Percentiles rank a stretch among this genome's conserved stretches.
phyloP scores from a whole-genome alignment of 768 basidiomycete genomes.

The Daedaleopsis nitida region DNA sequence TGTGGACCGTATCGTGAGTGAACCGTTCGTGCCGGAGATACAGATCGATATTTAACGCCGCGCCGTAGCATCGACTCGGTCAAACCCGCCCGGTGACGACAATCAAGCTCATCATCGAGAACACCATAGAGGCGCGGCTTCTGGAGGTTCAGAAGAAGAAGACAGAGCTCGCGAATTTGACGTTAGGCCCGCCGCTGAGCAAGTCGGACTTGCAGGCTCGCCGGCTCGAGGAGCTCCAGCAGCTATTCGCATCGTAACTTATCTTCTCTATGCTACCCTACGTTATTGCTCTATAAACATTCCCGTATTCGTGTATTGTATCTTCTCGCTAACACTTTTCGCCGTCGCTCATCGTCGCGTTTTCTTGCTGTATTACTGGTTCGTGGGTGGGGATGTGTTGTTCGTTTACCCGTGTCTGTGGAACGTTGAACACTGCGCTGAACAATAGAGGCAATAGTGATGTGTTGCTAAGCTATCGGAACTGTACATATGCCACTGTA shows the following conservation, averaged over 20 bases:
- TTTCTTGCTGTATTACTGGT: slow-evolving; percentile 16
- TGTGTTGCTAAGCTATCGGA: background rate
- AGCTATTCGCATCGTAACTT: slow-evolving; percentile 55
- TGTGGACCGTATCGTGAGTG: slow-evolving; percentile 91
- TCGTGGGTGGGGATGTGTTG: background rate
- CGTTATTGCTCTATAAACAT: slow-evolving; percentile 15
- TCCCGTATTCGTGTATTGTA: slow-evolving; percentile 13
- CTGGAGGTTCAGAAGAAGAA: slow-evolving; percentile 95
- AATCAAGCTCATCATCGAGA: slow-evolving; percentile 90
- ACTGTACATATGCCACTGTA: background rate
- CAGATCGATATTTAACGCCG: background rate
- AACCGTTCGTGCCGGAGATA: background rate
- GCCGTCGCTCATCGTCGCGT: slow-evolving; percentile 11
- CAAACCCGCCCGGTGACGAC: slow-evolving; percentile 92
- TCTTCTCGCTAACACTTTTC: slow-evolving; percentile 2
- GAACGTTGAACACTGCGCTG: too few relatives aligned
- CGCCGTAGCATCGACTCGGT: slow-evolving; percentile 85
- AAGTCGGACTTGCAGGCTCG: slow-evolving; percentile 87
- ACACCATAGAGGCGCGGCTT: slow-evolving; percentile 91
- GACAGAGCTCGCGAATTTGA: slow-evolving; percentile 92
- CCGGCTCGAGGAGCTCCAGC: slow-evolving; percentile 84
- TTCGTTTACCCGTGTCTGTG: too few relatives aligned
- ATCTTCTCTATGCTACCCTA: slow-evolving; percentile 12
- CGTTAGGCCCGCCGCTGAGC: slow-evolving; percentile 82
- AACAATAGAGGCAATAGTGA: too few relatives aligned